These are phyloP conservation scores for Spencermartinsiella europaea DNA, from an alignment of 805 yeast genomes.

Conservation along the genomic window DNA sequence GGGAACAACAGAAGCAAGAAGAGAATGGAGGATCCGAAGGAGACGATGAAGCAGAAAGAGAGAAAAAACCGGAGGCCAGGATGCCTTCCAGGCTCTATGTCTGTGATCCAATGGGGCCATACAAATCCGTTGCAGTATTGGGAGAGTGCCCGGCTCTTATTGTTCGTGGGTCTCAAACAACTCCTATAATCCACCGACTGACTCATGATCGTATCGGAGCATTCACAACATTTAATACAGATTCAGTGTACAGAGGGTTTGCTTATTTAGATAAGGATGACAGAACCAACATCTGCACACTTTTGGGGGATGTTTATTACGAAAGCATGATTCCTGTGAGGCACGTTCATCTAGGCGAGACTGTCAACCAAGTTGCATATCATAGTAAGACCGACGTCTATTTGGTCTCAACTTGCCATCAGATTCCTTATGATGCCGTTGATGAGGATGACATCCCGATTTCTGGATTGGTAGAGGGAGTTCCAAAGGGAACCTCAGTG, in stretches of 20 bases:
- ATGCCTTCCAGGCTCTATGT: background rate
- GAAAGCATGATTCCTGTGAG: conserved; percentile 14
- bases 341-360: conserved; percentile 44
- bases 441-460: conserved; percentile 70
- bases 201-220: conserved; percentile 46
- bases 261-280: conserved; percentile 67
- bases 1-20: conserved; percentile 53
- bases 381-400: conserved; percentile 62
- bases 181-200: conserved; percentile 62
- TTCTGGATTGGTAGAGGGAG: conserved; percentile 48
- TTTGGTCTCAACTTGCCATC: conserved; percentile 54
- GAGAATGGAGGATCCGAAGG: conserved; percentile 51
- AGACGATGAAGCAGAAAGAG: too few species aligned
- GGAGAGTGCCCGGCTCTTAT: conserved; percentile 70
- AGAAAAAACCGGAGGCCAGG: too few species aligned
- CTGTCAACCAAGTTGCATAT: conserved; percentile 60
- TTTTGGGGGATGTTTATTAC: conserved; percentile 16
- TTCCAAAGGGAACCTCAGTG: conserved; percentile 52
- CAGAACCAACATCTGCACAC: conserved; percentile 50
- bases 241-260: conserved; percentile 42
- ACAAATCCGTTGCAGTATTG: conserved; percentile 52
- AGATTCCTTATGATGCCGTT: conserved; percentile 55
- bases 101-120: background rate
- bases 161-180: conserved; percentile 56
- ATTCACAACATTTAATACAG: conserved; percentile 48